Conservation (phyloP, 169 alveolate species). For the Plasmodium knowlesi region DNA sequence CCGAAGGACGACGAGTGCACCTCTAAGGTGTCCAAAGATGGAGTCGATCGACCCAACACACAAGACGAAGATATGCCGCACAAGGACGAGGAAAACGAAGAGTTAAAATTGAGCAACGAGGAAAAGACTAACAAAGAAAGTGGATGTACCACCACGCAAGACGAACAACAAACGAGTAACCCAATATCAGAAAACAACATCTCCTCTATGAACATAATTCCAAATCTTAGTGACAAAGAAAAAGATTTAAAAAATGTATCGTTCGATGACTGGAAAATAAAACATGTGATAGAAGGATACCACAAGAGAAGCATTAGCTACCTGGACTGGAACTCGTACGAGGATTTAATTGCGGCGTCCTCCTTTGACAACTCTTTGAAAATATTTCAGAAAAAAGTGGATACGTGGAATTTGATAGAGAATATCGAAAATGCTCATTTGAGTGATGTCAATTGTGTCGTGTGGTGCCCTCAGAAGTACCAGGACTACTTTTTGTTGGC, state of each 20-base stretch:
- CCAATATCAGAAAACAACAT: neutral
- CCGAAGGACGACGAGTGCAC: neutral
- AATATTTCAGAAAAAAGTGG: slow-evolving; percentile 26
- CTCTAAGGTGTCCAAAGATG: neutral
- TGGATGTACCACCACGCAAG: neutral
- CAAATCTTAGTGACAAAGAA: slow-evolving; percentile 8
- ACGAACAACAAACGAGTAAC: neutral
- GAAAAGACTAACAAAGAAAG: neutral
- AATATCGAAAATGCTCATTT: slow-evolving; percentile 77
- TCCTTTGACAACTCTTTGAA: slow-evolving; percentile 67
- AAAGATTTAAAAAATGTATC: neutral
- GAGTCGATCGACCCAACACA: neutral
- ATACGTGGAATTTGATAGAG: slow-evolving; percentile 20
- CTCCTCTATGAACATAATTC: neutral
- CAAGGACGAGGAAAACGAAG: neutral
- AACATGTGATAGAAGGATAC: slow-evolving; percentile 75
- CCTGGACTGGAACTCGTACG: slow-evolving; percentile 75
- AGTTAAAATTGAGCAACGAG: neutral
- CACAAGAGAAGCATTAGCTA: slow-evolving; percentile 81
- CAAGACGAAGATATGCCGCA: neutral
- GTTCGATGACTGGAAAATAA: slow-evolving; percentile 83
- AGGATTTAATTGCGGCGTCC: slow-evolving; percentile 56
- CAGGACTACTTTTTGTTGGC: slow-evolving; percentile 74
- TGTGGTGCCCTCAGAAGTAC: slow-evolving; percentile 77
- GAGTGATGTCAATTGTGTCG: slow-evolving; percentile 83